Evolutionary conservation across 768 basidiomycete species (phyloP), one percentile per base, ranked within the genome.

Genomic region (Termitomyces sp.): DNA sequence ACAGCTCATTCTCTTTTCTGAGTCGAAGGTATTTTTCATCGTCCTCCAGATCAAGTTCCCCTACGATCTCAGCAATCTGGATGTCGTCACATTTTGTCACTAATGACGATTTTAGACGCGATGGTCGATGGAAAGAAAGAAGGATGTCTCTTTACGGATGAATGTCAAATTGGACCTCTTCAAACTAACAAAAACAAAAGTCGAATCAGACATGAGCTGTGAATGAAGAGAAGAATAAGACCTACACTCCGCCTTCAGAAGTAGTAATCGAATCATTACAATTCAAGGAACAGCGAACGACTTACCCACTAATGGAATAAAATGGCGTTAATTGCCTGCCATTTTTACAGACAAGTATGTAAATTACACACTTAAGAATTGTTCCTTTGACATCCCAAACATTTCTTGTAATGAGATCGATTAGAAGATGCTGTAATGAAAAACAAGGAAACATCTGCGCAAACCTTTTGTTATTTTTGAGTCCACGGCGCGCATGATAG

Each of bases 181-280:
- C 29, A 54, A 12, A 16, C 53, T 54, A n/a, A n/a, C n/a, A n/a
- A n/a, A n/a, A n/a, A 12, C 45, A 32, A n/a, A 32, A 15, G 13
- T 20, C 5, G 5, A 36, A 20, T 25, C 11, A 54, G 13, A 29
- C n/a, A 31, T 13, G 11, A 23, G 5, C 4, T 23, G n/a, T n/a
- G n/a, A n/a, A n/a, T 27, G 2, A 39, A 27, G 23, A 39, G 27
- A 36, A n/a, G 29, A 23, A 20, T 15, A 49, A 36, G 18, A 25
- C 53, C 31, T 49, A 54, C 53, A n/a, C n/a, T 1, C 53, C 53
- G n/a, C 32, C 53, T 54, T n/a, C n/a, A n/a, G n/a, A n/a, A n/a
- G n/a, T n/a, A n/a, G n/a, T n/a, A n/a, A n/a, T n/a, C n/a, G n/a
- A n/a, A n/a, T n/a, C n/a, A n/a, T n/a, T n/a, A 11, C 10, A 12